Evolutionary conservation across 2,329 filamentous ascomycete genomes (phyloP).

Genomic region (Juglanconis sp.): DNA sequence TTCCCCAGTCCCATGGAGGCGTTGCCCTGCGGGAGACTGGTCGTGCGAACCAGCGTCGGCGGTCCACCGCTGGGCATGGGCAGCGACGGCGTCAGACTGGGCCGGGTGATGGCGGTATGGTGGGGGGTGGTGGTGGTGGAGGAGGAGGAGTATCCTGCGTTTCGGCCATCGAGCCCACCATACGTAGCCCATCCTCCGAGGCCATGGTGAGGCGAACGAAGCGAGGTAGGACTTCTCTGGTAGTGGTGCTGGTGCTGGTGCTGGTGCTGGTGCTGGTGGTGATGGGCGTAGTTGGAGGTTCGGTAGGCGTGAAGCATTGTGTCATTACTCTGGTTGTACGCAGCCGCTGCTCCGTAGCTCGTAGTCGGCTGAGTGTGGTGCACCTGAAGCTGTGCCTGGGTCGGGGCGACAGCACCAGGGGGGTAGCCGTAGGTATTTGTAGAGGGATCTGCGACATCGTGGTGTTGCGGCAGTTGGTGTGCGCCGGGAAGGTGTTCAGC

Average conservation of each 20-base stretch:
- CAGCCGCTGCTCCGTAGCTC: constrained; percentile 25
- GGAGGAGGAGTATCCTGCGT: constrained; percentile 40
- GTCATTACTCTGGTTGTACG: constrained; percentile 40
- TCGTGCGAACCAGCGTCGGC: constrained; percentile 55
- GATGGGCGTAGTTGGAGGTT: constrained; percentile 43
- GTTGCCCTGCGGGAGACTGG: constrained; percentile 44
- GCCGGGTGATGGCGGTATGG: constrained; percentile 42
- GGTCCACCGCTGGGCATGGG: constrained; percentile 35
- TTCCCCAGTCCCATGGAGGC: constrained; percentile 34
- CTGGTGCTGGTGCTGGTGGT: constrained; percentile 18
- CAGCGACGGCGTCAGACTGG: constrained; percentile 47
- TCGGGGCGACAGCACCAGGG: constrained; percentile 42
- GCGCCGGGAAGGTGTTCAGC: constrained; percentile 23
- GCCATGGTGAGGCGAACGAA: constrained; percentile 26
- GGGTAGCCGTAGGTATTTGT: constrained; percentile 56
- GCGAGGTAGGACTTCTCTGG: constrained; percentile 18
- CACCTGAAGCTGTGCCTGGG: constrained; percentile 33
- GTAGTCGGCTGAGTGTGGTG: constrained; percentile 10
- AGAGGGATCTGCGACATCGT: constrained; percentile 37
- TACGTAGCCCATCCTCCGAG: constrained; percentile 28
- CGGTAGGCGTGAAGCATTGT: constrained; percentile 57
- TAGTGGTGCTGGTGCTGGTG: constrained; percentile 15
- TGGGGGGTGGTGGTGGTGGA: constrained; percentile 17
- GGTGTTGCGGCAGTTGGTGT: constrained; percentile 20
- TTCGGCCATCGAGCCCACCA: constrained; percentile 37